Base-by-base conservation (phyloP, 2,329 filamentous ascomycete species). In the Nannizzia gypsea region DNA sequence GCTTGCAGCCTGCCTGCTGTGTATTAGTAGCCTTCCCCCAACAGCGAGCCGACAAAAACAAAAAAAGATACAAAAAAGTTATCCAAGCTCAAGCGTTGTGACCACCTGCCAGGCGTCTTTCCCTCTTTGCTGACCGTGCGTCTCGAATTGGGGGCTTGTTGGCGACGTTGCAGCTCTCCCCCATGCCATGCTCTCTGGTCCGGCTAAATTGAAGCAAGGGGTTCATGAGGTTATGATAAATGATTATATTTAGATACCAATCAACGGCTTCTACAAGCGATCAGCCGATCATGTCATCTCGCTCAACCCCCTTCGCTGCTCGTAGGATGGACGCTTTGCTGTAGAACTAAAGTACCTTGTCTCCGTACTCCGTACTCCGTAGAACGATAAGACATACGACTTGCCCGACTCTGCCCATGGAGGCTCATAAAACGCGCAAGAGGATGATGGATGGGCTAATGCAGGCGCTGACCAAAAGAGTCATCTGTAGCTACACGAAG, bases 171-270 rank as follows among this genome's bases (percentile, higher is more conserved):
- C 31, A 11, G 31, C 31, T 36, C 31, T 36, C 31, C 31, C 31
- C 31, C 31, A 36, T 36, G 31, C 31, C 31, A 36, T 13, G 31
- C 31, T 13, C 31, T 13, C 22, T 15, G 17, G 8, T 24, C 26
- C 26, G 48, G 48, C 13, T 52, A 52, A 36, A 36, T n/a, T 11
- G 9, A 52, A 28, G 22, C 48, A 26, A 52, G 48, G 48, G 48
- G 48, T 31, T 36, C 31, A 52, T 52, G 48, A 52, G 48, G 20
- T 52, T 52, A 52, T 31, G 48, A 52, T 52, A 15, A 36, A 52
- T 52, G 48, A 52, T 22, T 52, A 52, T 52, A 52, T 52, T 52
- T 52, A 52, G 48, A 52, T 52, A 28, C 48, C 48, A 52, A 52
- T 52, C 48, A 52, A 52, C 22, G 48, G 48, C 28, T 52, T n/a